Evolutionary conservation across 2,329 filamentous ascomycete species (phyloP), one percentile per base, ranked within the genome.

Genomic region (Microsporum canis): DNA sequence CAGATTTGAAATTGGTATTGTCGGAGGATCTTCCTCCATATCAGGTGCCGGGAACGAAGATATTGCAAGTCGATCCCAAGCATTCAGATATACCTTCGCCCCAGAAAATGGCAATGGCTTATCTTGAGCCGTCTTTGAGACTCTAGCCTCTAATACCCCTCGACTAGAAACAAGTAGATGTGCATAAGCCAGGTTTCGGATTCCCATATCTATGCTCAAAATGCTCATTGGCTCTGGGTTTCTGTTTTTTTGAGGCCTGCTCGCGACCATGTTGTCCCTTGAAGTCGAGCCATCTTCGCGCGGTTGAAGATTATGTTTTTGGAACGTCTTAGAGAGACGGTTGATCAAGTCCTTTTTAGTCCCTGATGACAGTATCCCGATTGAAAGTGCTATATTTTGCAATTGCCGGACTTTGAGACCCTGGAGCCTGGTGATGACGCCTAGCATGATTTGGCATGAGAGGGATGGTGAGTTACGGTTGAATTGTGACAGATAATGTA

Each of bases 121-220:
- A 33, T 12, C 3, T 23, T n/a, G 4, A 43, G 4, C 36, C 56
- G 14, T 29, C 5, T 29, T 38, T 31, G 6, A 8, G 5, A 5
- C 51, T n/a, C 8, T 12, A 10, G 6, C 4, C 12, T 49, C 43
- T 6, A 10, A 3, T 72, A 33, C 33, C 38, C 23, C 47, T 34
- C 57, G 33, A 34, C 65, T 61, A 55, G 65, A 62, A 59, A 80
- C 68, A 17, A 74, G 68, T 36, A 88, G 72, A 63, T 89, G 79
- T 65, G 87, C 88, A 70, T 84, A 89, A 0, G 88, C 89, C 3
- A 95, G 77, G 70, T 95, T 95, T 49, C 84, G 84, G 65, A 95
- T 88, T 3, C 89, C 89, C 83, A 94, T 87, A 71, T 95, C 89
- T 64, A 95, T 87, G 70, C 88, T 91, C 38, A 94, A 72, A 29